Percentiles rank a stretch among this genome's conserved stretches.
Evolutionary conservation across 2,329 filamentous ascomycete genomes (phyloP).

Genomic region (Mollisiaceae sp.): DNA sequence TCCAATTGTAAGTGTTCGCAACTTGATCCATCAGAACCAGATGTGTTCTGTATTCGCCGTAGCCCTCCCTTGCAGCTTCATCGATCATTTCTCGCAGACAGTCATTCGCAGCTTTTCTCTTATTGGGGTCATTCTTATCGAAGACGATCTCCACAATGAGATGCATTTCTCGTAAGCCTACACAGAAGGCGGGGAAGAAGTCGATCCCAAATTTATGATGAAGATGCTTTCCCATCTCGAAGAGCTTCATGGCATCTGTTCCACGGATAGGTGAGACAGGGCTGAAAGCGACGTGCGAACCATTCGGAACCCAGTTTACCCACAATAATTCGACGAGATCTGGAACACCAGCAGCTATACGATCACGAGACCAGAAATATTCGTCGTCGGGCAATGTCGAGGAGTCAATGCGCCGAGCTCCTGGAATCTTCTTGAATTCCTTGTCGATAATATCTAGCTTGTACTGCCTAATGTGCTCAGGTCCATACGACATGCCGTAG

Average conservation of each 20-base stretch:
- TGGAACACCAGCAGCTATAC: conserved; percentile 36
- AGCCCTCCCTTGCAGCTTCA: conserved; percentile 46
- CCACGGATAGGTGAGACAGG: conserved; percentile 55
- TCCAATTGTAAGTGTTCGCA: conserved; percentile 49
- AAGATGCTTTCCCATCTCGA: conserved; percentile 47
- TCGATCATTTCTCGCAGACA: conserved; percentile 47
- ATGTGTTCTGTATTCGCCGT: conserved; percentile 52
- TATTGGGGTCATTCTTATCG: conserved; percentile 37
- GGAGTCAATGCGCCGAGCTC: conserved; percentile 45
- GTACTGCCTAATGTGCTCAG: conserved; percentile 13
- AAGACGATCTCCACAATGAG: conserved; percentile 48
- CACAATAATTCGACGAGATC: conserved; percentile 35
- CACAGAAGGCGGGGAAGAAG: conserved; percentile 54
- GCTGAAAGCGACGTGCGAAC: conserved; percentile 45
- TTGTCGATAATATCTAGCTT: conserved; percentile 18
- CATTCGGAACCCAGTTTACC: conserved; percentile 24
- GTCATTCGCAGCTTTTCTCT: conserved; percentile 45
- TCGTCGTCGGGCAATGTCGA: conserved; percentile 43
- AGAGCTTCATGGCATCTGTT: conserved; percentile 51
- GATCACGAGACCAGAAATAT: conserved; percentile 45
- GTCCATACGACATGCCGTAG: conserved; percentile 15
- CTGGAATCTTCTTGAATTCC: conserved; percentile 27
- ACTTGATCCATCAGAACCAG: conserved; percentile 51
- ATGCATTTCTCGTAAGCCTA: conserved; percentile 59
- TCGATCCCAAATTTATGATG: conserved; percentile 52